Evolutionary conservation across 2,329 filamentous ascomycete species (phyloP).

Genomic region (Lecanoromycetidae sp.): DNA sequence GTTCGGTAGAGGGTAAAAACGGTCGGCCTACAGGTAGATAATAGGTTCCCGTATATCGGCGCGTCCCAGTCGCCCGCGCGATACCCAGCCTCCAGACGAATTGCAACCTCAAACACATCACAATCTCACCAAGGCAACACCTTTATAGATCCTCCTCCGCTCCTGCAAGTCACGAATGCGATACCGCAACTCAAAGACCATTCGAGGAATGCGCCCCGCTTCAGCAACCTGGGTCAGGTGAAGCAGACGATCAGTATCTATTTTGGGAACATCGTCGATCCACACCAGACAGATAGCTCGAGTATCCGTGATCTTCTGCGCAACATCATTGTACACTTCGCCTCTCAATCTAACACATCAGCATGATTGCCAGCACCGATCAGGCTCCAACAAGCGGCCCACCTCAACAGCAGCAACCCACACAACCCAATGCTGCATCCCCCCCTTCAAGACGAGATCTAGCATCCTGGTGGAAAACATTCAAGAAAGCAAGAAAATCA

Average conservation of each 20-base stretch:
- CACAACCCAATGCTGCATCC: slow-evolving; percentile 10
- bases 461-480: slow-evolving; percentile 94
- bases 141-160: neutral
- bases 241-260: slow-evolving; percentile 9
- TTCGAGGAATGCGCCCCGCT: slow-evolving; percentile 7
- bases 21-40: neutral
- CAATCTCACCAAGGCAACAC: too few species aligned
- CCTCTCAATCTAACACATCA: neutral
- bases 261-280: slow-evolving; percentile 8
- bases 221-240: slow-evolving; percentile 4
- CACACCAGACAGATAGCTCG: neutral
- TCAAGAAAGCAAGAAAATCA: slow-evolving; percentile 60
- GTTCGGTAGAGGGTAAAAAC: neutral
- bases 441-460: slow-evolving; percentile 33
- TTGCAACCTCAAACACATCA: too few species aligned
- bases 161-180: neutral
- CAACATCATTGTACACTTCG: neutral
- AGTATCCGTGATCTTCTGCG: neutral
- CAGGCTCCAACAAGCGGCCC: slow-evolving; percentile 4
- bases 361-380: slow-evolving; percentile 15
- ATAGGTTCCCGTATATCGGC: neutral
- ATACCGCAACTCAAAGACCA: neutral
- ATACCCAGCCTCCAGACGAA: too few species aligned
- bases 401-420: neutral
- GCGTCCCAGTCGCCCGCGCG: slow-evolving; percentile 1